Base-by-base conservation (phyloP, 495 filamentous ascomycete species). In the Amniculicola lignicola region DNA sequence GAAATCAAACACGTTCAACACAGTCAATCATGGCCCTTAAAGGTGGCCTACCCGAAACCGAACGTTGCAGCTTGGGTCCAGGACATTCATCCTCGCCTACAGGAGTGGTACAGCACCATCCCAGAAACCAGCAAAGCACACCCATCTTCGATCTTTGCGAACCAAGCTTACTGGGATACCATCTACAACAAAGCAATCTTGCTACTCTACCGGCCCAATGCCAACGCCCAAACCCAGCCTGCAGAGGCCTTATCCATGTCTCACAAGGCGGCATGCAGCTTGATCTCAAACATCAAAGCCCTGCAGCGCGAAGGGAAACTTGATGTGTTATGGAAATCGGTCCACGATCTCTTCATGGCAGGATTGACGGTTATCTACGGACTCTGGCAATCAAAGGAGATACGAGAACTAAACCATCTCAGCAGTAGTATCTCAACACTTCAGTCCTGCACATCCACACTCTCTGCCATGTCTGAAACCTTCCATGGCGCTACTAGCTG, bases 1-100 rank as follows among this genome's bases (percentile, higher is more conserved):
- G 63, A 65, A 22, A 65, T 65, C 12, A 65, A 63, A 16, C 59
- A 65, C 28, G 63, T 65, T 16, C 54, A 59, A 3, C 47, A 65
- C 43, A 56, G 57, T 16, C 63, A 59, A 36, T 44, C 57, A 10
- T 48, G 51, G 37, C 51, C 53, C 33, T 33, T 48, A 10, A 65
- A 56, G 42, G 15, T 59, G 19, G 63, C 63, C 7, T 65, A 63
- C 19, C 63, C 63, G 15, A 56, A 53, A 11, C 59, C 63, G 14
- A 59, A 65, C 25, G 63, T 59, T 43, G 6, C 54, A 24, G n/a
- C 53, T 22, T 65, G 63, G 59, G 47, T 65, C 38, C 51, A 57
- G 33, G 63, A 65, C 44, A 51, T 65, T n/a, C 59, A 63, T 12
- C 63, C 63, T 5, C 59, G 63, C 16, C 63, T 65, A 4, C 31